Base-by-base conservation (phyloP, 768 basidiomycete genomes). In the Leccinum sublutescens region DNA sequence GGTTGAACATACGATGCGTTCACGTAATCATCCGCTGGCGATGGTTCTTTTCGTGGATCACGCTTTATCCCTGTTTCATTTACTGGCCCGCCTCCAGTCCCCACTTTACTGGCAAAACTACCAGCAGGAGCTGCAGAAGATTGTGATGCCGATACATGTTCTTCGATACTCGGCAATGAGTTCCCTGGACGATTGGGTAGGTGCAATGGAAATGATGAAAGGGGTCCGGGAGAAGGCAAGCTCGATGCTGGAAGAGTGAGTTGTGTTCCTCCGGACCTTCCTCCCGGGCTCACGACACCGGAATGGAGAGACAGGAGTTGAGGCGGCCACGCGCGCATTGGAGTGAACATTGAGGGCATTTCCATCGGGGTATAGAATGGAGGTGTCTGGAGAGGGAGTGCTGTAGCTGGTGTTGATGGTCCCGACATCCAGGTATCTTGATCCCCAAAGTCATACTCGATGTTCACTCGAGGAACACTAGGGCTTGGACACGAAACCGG, bases 1-100 rank as follows among this genome's bases (percentile, higher is more conserved):
- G 95, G 93, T 71, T 92, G 92, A 36, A 98, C 88, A 67, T 88
- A 91, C 29, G 93, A 96, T 10, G 96, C 96, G 69, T 98, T 98
- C 73, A 98, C 87, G 71, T 98, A 98, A 71, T 98, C 95, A 63
- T 89, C 88, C 45, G 82, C 83, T 33, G 86, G 83, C 19, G 73
- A 70, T 2, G 64, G 61, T 45, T 55, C 63, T 56, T 60, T 52
- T 49, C 54, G 65, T n/a, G 54, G 64, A 47, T 56, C 54, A 10
- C 48, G 59, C 5, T 36, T 64, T 23, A 36, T 31, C 33, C 50
- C 49, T 8, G 17, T 3, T 23, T 58, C 56, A 38, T 29, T 50
- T 23, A 0, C 52, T 3, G 43, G 43, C 43, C n/a, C 40, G 5
- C 48, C 19, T 64, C 60, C 15, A 17, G 25, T n/a, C 23, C 14